These are phyloP conservation scores for Diaporthe helianthi DNA, from an alignment of 2,329 filamentous ascomycete species.

Conservation along the genomic window DNA sequence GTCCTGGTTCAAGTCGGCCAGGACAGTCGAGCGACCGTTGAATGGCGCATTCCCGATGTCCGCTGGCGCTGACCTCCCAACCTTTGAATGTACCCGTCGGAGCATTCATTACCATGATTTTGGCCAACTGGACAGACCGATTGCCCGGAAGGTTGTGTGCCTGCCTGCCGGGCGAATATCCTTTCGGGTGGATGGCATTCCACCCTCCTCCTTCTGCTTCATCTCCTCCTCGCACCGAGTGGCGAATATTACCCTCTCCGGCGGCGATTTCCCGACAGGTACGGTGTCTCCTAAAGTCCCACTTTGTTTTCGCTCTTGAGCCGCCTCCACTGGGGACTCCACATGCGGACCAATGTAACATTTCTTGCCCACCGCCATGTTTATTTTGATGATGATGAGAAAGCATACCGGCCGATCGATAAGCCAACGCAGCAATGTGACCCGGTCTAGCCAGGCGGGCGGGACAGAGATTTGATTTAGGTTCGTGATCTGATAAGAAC, in stretches of 20 bases:
- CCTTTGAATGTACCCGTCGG: neutral
- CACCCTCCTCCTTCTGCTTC: neutral
- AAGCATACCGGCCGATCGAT: conserved; percentile 1
- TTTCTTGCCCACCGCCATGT: conserved; percentile 7
- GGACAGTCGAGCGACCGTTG: neutral
- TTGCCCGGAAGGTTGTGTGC: neutral
- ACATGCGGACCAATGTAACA: neutral
- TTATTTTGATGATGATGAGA: conserved; percentile 5
- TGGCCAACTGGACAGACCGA: neutral
- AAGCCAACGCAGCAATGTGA: neutral
- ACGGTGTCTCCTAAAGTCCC: neutral
- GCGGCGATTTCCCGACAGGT: neutral
- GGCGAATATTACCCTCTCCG: conserved; percentile 3
- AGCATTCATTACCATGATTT: neutral
- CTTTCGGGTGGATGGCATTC: neutral
- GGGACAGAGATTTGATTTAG: neutral
- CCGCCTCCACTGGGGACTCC: neutral
- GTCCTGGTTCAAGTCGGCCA: neutral
- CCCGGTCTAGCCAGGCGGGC: neutral
- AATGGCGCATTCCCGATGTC: neutral
- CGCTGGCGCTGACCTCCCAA: conserved; percentile 3
- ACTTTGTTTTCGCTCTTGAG: neutral
- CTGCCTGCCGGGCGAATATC: conserved; percentile 19
- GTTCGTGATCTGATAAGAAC: neutral
- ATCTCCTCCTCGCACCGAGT: neutral